Evolutionary conservation across 768 basidiomycete species (phyloP), one percentile per base, ranked within the genome.

Genomic region (Amanita rimosa): DNA sequence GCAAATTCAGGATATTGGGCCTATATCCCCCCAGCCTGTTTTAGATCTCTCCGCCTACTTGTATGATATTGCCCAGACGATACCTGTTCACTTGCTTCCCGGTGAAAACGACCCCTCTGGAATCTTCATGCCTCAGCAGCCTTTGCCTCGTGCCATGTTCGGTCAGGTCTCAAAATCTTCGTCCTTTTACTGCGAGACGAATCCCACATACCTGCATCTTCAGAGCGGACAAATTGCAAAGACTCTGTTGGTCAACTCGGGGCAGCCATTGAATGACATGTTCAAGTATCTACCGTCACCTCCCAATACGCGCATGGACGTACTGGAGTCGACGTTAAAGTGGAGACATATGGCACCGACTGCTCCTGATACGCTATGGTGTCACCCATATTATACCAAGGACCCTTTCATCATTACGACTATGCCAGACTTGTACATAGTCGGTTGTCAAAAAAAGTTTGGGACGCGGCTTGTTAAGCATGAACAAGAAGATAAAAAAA

Each of bases 261-360:
- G 96, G 4, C 96, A 99, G 62, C 85, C 93, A 4, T 59, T 98
- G 17, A 86, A 97, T 61, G 96, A 99, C 60, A 85, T 98, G 68
- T 91, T 80, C 75, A 94, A 91, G 62, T 99, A 99, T 65, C 70
- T 98, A 36, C 74, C 78, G 9, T 73, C 79, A 6, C 81, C 79
- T 6, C 79, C 80, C 6, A 72, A 76, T 49, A 84, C 85, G n/a
- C 74, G 84, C 35, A 61, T 95, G 29, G 76, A 76, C 2, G 73
- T 97, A 52, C 76, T 89, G 8, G 76, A 81, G 58, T 71, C 83
- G 36, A 94, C 92, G 9, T 71, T 99, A 29, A 78, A 73, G 56
- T 99, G 95, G 96, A 72, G 93, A 50, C 95, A 98, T 67, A 80
- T 96, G 62, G 93, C 96, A n/a, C 96, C 96, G 3, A 98, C 96